These are phyloP conservation scores for Ascosphaera apis DNA, from an alignment of 2,329 filamentous ascomycete genomes.

Conservation along the genomic window DNA sequence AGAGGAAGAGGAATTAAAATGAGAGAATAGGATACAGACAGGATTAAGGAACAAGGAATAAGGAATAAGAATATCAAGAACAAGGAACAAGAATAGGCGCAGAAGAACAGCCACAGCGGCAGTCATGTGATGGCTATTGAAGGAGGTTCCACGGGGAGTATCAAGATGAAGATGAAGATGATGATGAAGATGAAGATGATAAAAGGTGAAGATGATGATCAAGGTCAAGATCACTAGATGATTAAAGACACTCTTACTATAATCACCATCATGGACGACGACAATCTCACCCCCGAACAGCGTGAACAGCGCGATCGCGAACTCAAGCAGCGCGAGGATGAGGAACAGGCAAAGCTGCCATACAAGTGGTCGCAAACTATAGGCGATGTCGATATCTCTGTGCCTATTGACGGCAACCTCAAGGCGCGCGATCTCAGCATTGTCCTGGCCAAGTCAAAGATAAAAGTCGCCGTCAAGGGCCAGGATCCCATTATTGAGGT, in stretches of 20 bases:
- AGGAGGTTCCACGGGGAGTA: too few relatives aligned
- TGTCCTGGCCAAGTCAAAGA: slow-evolving; percentile 52
- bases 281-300: slow-evolving; percentile 17
- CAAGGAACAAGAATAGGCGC: too few relatives aligned
- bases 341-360: slow-evolving; percentile 73
- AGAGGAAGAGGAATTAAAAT: slow-evolving; percentile 1
- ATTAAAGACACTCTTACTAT: slow-evolving; percentile 2
- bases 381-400: slow-evolving; percentile 57
- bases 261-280: slow-evolving; percentile 14
- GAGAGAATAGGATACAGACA: too few relatives aligned
- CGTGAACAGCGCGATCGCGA: slow-evolving; percentile 33
- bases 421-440: slow-evolving; percentile 70
- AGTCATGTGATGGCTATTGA: too few relatives aligned
- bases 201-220: too few relatives aligned
- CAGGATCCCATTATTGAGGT: slow-evolving; percentile 68
- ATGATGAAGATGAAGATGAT: too few relatives aligned
- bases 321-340: slow-evolving; percentile 47
- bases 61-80: too few relatives aligned
- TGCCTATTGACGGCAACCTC: slow-evolving; percentile 57
- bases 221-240: too few relatives aligned
- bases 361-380: slow-evolving; percentile 98
- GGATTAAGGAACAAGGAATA: too few relatives aligned
- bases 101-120: too few relatives aligned
- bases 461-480: slow-evolving; percentile 69
- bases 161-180: too few relatives aligned